Base-by-base conservation (phyloP, 2,329 filamentous ascomycete species). In the Keithomyces neogunnii region DNA sequence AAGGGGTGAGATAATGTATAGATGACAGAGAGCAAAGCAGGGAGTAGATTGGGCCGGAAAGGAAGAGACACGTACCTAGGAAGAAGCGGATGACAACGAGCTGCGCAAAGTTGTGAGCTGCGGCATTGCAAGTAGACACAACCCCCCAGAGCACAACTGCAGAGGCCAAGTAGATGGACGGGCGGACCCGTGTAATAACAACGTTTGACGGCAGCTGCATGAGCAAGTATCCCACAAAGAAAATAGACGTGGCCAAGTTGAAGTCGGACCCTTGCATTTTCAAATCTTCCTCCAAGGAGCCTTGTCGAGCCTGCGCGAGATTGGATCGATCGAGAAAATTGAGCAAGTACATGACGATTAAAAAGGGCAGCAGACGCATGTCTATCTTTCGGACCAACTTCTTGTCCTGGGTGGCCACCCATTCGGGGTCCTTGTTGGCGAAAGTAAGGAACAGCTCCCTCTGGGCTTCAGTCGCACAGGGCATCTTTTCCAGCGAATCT, bases 121-220 rank as follows among this genome's bases (percentile, higher is more conserved):
- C 73, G 0, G 75, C 73, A 30, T 77, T 78, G n/a, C 74, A 69
- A 0, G 69, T 71, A 43, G 60, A 73, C 33, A 68, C 67, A 49
- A 64, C 63, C 13, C 60, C 73, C 65, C 60, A 75, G 33, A 35
- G 33, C 6, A 9, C 66, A 61, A 57, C 70, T 66, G 60, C 77
- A 76, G 65, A 62, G 0, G 75, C 70, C 1, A 84, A 69, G 54
- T 81, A 83, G 1, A 76, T 51, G 2, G 75, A 76, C 1, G 80
- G 80, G 33, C 72, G 69, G 32, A 80, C 65, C 3, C 74, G 67
- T 0, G 78, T 81, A 2, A 84, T 65, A 0, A 80, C 58, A 51
- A 84, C 68, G 54, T 84, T 85, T 0, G 78, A 82, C 0, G 81
- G 81, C 0, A 84, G 64, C 60, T 84, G 80, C 74, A 83, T 82